Conservation (phyloP, 1,284 basidiomycete genomes). For the Heliocybe sulcata region DNA sequence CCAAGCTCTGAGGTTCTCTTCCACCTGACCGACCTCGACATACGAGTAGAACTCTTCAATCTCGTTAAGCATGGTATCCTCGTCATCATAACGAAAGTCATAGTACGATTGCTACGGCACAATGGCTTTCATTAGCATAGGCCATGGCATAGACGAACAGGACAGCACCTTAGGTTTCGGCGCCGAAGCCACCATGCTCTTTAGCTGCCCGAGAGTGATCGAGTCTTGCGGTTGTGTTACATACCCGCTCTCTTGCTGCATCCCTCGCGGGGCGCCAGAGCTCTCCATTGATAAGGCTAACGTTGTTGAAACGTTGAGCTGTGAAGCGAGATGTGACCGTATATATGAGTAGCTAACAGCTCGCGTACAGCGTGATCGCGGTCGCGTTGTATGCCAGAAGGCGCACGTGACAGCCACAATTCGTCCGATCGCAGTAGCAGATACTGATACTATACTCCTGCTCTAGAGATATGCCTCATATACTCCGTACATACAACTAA, state of each 20-base stretch:
- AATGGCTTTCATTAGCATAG: background rate
- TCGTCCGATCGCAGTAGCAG: background rate
- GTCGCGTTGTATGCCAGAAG: too few species aligned
- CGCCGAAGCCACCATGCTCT: slow-evolving; percentile 59
- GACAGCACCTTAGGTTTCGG: slow-evolving; percentile 65
- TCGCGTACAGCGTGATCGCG: too few species aligned
- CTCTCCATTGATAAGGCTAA: background rate
- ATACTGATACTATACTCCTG: background rate
- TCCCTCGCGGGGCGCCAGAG: background rate
- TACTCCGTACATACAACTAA: background rate
- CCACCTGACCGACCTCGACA: slow-evolving; percentile 88
- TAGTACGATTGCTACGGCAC: slow-evolving; percentile 81
- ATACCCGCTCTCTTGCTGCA: background rate
- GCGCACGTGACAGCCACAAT: too few species aligned
- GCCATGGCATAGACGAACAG: slow-evolving; percentile 6
- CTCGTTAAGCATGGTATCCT: slow-evolving; percentile 92
- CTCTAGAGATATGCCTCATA: slow-evolving; percentile 1
- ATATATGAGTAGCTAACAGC: too few species aligned
- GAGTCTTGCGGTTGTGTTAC: slow-evolving; percentile 38
- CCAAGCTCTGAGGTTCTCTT: slow-evolving; percentile 86
- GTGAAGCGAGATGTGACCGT: too few species aligned
- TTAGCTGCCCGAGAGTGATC: slow-evolving; percentile 78
- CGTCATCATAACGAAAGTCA: slow-evolving; percentile 91
- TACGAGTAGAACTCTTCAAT: slow-evolving; percentile 99
- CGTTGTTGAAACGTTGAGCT: too few species aligned